phyloP scores from a whole-genome alignment of 2,329 filamentous ascomycete species.

The Ceratocystis smalleyi region DNA sequence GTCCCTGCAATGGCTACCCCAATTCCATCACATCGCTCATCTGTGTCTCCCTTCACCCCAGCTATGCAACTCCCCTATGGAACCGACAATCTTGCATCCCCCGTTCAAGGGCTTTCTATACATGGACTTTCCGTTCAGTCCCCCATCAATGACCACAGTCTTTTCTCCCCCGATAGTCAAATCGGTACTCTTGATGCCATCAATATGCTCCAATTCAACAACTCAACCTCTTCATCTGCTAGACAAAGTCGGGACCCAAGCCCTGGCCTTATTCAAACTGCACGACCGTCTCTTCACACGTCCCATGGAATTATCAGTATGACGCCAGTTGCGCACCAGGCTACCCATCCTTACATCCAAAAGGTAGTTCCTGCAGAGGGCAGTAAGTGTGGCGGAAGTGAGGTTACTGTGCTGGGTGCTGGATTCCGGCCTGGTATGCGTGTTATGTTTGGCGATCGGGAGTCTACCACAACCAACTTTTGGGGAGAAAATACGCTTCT shows the following conservation, averaged over 20 bases:
- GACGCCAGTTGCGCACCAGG: constrained; percentile 7
- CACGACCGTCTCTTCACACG: constrained; percentile 32
- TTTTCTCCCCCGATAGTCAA: constrained; percentile 23
- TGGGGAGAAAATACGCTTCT: constrained; percentile 71
- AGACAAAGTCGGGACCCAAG: constrained; percentile 67
- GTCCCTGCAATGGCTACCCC: constrained; percentile 24
- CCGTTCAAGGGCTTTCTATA: constrained; percentile 15
- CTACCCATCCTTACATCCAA: constrained; percentile 45
- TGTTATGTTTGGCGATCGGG: constrained; percentile 62
- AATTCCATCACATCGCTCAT: constrained; percentile 23
- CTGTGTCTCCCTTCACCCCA: constrained; percentile 40
- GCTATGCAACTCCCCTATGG: constrained; percentile 30
- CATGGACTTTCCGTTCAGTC: constrained; percentile 20
- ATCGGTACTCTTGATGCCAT: constrained; percentile 39
- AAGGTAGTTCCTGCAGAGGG: constrained; percentile 75
- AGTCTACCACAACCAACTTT: constrained; percentile 56
- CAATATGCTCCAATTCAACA: constrained; percentile 48
- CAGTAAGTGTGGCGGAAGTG: constrained; percentile 66
- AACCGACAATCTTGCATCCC: constrained; percentile 30
- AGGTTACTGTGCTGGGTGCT: constrained; percentile 71
- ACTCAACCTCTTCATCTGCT: constrained; percentile 55
- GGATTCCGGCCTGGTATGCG: constrained; percentile 63
- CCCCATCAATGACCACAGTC: constrained; percentile 27
- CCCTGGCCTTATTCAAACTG: constrained; percentile 30
- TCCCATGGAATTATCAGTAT: constrained; percentile 26